These are phyloP conservation scores for Collybiopsis confluens DNA, from an alignment of 768 basidiomycete genomes.

Conservation along the genomic window DNA sequence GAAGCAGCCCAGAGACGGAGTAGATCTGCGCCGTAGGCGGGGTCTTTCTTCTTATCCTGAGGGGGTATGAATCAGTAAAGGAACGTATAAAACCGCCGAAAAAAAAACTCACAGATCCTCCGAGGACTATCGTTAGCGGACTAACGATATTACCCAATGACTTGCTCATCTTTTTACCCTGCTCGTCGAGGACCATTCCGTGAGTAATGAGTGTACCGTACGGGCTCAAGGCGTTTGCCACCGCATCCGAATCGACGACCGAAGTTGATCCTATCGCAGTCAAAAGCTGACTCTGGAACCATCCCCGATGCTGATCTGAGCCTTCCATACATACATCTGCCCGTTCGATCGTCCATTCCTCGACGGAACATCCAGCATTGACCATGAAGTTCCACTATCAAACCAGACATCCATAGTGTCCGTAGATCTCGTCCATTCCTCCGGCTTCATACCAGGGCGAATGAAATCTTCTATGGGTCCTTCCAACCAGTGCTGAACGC, in stretches of 20 bases:
- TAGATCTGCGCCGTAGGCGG: constrained; percentile 82
- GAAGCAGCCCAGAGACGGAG: constrained; percentile 90
- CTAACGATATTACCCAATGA: constrained; percentile 88
- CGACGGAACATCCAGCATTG: constrained; percentile 46
- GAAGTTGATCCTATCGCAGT: constrained; percentile 63
- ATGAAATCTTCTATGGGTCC: constrained; percentile 82
- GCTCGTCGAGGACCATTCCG: constrained; percentile 91
- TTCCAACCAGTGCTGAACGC: constrained; percentile 89
- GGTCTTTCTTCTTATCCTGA: constrained; percentile 65
- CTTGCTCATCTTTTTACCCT: constrained; percentile 97
- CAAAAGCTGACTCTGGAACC: constrained; percentile 95
- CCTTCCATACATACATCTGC: constrained; percentile 94
- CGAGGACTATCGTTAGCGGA: constrained; percentile 76
- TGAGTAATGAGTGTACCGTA: constrained; percentile 88
- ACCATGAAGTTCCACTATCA: constrained; percentile 95
- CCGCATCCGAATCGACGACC: background rate
- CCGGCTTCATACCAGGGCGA: constrained; percentile 52
- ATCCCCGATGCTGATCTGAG: constrained; percentile 95
- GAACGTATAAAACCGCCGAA: background rate
- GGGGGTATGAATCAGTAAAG: background rate
- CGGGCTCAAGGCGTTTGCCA: constrained; percentile 31
- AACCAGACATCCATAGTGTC: constrained; percentile 99
- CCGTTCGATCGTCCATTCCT: constrained; percentile 30
- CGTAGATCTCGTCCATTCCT: constrained; percentile 68
- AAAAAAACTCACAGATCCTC: constrained; percentile 55